A percentile compares a stretch with the other conserved stretches of the same genome.
Evolutionary conservation across 2,329 filamentous ascomycete genomes (phyloP).

Genomic region (Chaetomium sp.): DNA sequence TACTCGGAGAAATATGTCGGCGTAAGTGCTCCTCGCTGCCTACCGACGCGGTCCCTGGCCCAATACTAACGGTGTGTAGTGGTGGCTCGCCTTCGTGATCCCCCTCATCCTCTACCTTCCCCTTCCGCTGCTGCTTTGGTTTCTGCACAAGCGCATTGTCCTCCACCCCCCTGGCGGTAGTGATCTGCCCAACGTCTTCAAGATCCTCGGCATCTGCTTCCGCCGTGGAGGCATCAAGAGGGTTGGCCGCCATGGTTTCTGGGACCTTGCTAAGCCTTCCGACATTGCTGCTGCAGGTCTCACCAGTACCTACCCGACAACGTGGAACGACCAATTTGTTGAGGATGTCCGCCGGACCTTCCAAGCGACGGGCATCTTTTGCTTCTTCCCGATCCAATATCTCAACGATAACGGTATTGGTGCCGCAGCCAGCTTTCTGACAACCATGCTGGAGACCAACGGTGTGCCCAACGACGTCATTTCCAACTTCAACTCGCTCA

Average conservation of each 20-base stretch:
- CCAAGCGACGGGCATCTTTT: slow-evolving; percentile 62
- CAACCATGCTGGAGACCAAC: slow-evolving; percentile 51
- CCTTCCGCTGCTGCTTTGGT: slow-evolving; percentile 47
- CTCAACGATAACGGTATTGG: slow-evolving; percentile 55
- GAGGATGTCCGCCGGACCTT: slow-evolving; percentile 64
- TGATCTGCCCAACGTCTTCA: slow-evolving; percentile 49
- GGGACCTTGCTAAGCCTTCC: slow-evolving; percentile 62
- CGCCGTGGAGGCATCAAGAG: slow-evolving; percentile 44
- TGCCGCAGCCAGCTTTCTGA: slow-evolving; percentile 50
- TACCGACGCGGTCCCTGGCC: background rate
- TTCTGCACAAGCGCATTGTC: slow-evolving; percentile 46
- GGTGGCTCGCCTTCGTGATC: slow-evolving; percentile 50
- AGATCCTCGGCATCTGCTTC: slow-evolving; percentile 45
- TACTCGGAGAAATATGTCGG: slow-evolving; percentile 56
- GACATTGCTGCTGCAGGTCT: slow-evolving; percentile 49
- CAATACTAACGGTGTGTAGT: slow-evolving; percentile 28
- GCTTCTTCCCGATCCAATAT: slow-evolving; percentile 52
- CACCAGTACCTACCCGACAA: slow-evolving; percentile 39
- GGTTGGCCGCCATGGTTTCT: slow-evolving; percentile 53
- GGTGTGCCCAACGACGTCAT: slow-evolving; percentile 55
- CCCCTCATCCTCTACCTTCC: slow-evolving; percentile 46
- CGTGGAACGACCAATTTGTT: slow-evolving; percentile 68
- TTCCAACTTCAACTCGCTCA: slow-evolving; percentile 53
- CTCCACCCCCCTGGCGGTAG: slow-evolving; percentile 50
- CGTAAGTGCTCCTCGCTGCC: slow-evolving; percentile 26